Conservation (phyloP, 805 yeast species). For the Ogataea ramenticola region DNA sequence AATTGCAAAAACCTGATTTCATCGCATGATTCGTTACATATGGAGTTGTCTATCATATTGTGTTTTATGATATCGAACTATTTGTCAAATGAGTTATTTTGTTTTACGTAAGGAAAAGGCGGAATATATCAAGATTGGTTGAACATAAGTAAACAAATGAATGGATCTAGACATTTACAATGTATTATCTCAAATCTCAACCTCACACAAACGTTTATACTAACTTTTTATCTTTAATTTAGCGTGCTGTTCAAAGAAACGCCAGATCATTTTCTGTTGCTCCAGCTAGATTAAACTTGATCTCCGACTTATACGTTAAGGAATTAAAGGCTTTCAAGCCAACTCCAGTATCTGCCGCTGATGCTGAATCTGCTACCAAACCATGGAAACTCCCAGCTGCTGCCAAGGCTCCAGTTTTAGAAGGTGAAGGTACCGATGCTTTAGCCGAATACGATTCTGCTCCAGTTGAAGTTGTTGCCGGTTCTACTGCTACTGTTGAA, state of each 20-base stretch:
- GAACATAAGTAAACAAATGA: no score
- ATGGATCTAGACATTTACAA: no score
- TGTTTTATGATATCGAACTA: no score
- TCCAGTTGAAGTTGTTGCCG: slow-evolving; percentile 66
- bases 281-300: slow-evolving; percentile 33
- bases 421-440: slow-evolving; percentile 59
- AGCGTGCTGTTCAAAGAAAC: slow-evolving; percentile 2
- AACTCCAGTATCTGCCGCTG: slow-evolving; percentile 61
- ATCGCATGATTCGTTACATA: no score
- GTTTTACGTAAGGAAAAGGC: no score
- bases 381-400: slow-evolving; percentile 78
- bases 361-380: slow-evolving; percentile 72
- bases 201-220: background rate
- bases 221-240: no score
- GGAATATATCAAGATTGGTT: no score
- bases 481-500: slow-evolving; percentile 31
- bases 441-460: slow-evolving; percentile 61
- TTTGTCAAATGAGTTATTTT: no score
- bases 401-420: slow-evolving; percentile 68
- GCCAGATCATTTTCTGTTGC: slow-evolving; percentile 3
- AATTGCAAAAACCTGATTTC: no score
- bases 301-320: slow-evolving; percentile 79
- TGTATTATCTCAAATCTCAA: background rate
- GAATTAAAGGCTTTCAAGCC: slow-evolving; percentile 90
- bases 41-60: no score